A percentile compares a stretch with the other conserved stretches of the same genome.
Conservation (phyloP, 1,284 basidiomycete species). For the Taiwanofungus camphoratus region DNA sequence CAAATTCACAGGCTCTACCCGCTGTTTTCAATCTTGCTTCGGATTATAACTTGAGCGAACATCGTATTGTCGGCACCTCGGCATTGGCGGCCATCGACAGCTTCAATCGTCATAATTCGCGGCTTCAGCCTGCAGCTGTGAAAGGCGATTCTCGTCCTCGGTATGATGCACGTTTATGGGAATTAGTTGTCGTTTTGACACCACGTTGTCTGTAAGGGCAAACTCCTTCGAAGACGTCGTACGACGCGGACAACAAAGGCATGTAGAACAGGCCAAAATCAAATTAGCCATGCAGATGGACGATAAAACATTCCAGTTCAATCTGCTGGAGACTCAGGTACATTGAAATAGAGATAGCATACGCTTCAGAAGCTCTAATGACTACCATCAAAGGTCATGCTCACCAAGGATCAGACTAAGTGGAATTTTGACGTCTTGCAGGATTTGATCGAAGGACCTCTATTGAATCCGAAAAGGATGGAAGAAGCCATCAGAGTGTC, state of each 20-base stretch:
- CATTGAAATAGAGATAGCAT: constrained; percentile 5
- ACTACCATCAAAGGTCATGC: constrained; percentile 57
- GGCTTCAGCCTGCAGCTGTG: constrained; percentile 48
- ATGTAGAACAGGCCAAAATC: constrained; percentile 86
- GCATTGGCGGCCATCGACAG: constrained; percentile 88
- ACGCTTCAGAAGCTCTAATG: constrained; percentile 1
- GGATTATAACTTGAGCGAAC: constrained; percentile 66
- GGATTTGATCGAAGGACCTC: constrained; percentile 88
- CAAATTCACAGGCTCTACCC: constrained; percentile 75
- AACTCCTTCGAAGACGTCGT: constrained; percentile 86
- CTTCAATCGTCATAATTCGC: constrained; percentile 79
- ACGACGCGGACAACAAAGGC: constrained; percentile 83
- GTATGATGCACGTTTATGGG: too few species aligned
- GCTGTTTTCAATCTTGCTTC: constrained; percentile 81
- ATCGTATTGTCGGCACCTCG: constrained; percentile 79
- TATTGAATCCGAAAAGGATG: constrained; percentile 88
- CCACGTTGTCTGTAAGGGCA: too few species aligned
- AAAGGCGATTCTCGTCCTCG: constrained; percentile 55
- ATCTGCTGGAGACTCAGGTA: constrained; percentile 81
- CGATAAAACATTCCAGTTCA: constrained; percentile 81
- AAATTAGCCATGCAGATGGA: constrained; percentile 92
- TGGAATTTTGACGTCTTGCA: constrained; percentile 91
- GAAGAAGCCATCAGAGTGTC: constrained; percentile 93
- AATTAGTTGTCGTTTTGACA: too few species aligned
- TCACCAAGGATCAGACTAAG: constrained; percentile 84